These are phyloP conservation scores for Neurospora tetraspora DNA, from an alignment of 495 filamentous ascomycete species.

Conservation along the genomic window DNA sequence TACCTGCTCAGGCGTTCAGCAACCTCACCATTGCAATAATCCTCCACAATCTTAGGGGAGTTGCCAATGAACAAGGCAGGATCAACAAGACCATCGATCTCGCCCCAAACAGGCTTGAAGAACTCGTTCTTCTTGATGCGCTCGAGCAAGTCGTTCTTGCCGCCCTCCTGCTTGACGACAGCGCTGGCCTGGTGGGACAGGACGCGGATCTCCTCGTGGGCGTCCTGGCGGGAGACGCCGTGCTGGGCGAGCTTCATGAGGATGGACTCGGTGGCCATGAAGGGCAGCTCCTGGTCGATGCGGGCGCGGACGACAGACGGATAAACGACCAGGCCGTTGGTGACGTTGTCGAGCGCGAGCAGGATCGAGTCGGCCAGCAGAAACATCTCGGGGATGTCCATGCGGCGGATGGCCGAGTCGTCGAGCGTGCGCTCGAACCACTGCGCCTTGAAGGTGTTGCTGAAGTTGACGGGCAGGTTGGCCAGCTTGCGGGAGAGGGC, in stretches of 20 bases:
- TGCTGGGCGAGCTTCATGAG: conserved; percentile 77
- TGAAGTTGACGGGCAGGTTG: conserved; percentile 55
- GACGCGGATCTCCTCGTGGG: conserved; percentile 86
- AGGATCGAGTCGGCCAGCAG: conserved; percentile 75
- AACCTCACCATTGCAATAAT: conserved; percentile 27
- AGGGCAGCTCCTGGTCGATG: conserved; percentile 73
- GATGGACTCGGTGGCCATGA: conserved; percentile 80
- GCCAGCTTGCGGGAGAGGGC: conserved; percentile 61
- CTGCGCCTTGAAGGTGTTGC: conserved; percentile 71
- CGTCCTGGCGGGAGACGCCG: conserved; percentile 74
- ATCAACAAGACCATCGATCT: conserved; percentile 68
- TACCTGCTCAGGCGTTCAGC: conserved; percentile 16
- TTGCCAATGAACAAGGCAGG: conserved; percentile 59
- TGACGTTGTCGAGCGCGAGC: conserved; percentile 74
- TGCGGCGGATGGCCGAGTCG: conserved; percentile 33
- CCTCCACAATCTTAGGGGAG: conserved; percentile 35
- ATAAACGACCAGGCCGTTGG: conserved; percentile 76
- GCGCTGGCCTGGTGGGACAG: conserved; percentile 75
- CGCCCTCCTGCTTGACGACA: conserved; percentile 69
- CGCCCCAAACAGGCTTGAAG: conserved; percentile 70
- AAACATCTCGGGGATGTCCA: conserved; percentile 67
- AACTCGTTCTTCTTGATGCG: conserved; percentile 64
- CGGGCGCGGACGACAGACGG: conserved; percentile 60
- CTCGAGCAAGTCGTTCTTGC: conserved; percentile 74
- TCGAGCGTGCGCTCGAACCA: conserved; percentile 67